Percentiles rank a stretch among this genome's conserved stretches.
phyloP scores from a whole-genome alignment of 2,329 filamentous ascomycete genomes.

The Teratosphaeria nubilosa region DNA sequence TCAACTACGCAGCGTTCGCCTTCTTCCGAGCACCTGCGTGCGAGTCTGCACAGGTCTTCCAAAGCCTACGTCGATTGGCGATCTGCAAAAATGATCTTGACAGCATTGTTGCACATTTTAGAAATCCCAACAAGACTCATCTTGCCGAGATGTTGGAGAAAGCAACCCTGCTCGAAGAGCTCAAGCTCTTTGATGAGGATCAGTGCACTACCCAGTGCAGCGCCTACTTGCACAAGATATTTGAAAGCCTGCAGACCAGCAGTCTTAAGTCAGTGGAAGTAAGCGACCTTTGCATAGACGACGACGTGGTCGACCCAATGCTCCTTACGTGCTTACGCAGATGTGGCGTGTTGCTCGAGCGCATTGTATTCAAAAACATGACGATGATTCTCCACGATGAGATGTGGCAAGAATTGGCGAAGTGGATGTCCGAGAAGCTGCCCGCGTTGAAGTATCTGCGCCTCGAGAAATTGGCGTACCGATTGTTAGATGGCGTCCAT shows the following conservation, averaged over 20 bases:
- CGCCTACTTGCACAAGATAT: not conserved
- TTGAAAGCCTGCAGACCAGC: too few species aligned
- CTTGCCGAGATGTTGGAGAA: not conserved
- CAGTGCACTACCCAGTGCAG: not conserved
- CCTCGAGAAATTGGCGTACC: not conserved
- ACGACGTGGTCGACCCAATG: too few species aligned
- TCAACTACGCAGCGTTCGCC: not conserved
- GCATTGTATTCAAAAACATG: not conserved
- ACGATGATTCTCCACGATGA: not conserved
- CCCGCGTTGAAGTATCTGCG: not conserved
- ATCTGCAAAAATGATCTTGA: not conserved
- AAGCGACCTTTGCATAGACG: too few species aligned
- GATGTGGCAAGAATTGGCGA: not conserved
- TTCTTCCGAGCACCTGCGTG: not conserved
- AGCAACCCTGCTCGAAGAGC: not conserved
- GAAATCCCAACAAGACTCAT: too few species aligned
- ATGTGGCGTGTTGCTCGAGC: not conserved
- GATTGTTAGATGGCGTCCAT: not conserved
- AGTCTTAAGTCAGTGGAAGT: too few species aligned
- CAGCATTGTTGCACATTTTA: too few species aligned
- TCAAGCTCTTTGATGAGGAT: not conserved
- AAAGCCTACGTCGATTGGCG: not conserved
- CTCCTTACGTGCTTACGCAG: too few species aligned
- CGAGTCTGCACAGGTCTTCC: not conserved
- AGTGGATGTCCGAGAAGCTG: not conserved